Conservation (phyloP, 352 stramenopile genomes). For the Globisporangium lucens region DNA sequence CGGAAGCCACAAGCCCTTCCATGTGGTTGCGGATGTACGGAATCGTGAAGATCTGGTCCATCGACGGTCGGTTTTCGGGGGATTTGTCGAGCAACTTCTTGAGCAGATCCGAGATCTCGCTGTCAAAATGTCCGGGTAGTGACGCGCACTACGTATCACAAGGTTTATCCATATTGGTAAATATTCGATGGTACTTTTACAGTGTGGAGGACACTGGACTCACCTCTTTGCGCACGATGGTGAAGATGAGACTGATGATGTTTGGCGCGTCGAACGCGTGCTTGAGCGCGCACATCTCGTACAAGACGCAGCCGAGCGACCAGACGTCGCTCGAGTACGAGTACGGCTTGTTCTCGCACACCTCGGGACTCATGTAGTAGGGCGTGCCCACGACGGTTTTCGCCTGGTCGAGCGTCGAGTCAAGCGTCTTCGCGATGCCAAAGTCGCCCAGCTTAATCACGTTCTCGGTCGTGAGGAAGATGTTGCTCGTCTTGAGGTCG, state of each 20-base stretch:
- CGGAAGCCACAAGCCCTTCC: conserved; percentile 57
- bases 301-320: conserved; percentile 90
- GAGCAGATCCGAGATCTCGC: conserved; percentile 51
- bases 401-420: conserved; percentile 83
- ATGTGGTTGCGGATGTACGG: conserved; percentile 78
- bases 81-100: conserved; percentile 60
- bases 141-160: conserved; percentile 32
- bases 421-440: conserved; percentile 87
- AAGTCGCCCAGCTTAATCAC: conserved; percentile 93
- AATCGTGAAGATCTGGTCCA: conserved; percentile 73
- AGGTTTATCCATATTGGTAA: not conserved
- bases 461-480: conserved; percentile 84
- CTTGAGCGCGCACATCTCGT: conserved; percentile 84
- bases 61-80: conserved; percentile 55
- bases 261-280: conserved; percentile 86
- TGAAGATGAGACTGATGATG: conserved; percentile 79
- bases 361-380: conserved; percentile 94
- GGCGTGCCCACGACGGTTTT: conserved; percentile 90
- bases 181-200: not conserved
- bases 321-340: conserved; percentile 92
- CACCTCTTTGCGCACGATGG: conserved; percentile 82
- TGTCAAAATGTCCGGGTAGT: conserved; percentile 56
- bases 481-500: conserved; percentile 95
- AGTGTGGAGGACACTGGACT: not conserved
- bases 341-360: conserved; percentile 92